phyloP scores from a whole-genome alignment of 1,139 yeast genomes.

The Diutina rugosa region DNA sequence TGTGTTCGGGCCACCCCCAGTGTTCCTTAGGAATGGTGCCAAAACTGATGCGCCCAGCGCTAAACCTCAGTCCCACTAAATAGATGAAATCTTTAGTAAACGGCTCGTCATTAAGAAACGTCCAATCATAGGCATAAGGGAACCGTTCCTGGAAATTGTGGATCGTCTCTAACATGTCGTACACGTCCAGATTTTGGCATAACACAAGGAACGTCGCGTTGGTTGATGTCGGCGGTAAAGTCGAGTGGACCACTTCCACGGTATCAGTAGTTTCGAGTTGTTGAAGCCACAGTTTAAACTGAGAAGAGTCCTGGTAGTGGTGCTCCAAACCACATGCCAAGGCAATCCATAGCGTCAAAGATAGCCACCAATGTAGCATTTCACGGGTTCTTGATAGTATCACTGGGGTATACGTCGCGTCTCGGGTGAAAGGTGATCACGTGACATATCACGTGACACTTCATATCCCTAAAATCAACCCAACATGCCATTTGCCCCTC shows the following conservation, averaged over 20 bases:
- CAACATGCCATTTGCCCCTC: too few relatives aligned
- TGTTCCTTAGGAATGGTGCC: slow-evolving; percentile 51
- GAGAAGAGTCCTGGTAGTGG: neutral
- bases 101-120: slow-evolving; percentile 55
- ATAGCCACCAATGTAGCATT: neutral
- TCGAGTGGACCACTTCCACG: neutral
- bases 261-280: neutral
- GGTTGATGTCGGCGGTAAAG: neutral
- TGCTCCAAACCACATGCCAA: neutral
- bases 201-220: slow-evolving; percentile 63
- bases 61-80: slow-evolving; percentile 31
- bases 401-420: neutral
- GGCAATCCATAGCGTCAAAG: neutral
- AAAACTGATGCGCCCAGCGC: slow-evolving; percentile 45
- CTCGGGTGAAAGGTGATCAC: neutral
- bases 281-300: neutral
- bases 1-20: slow-evolving; percentile 54
- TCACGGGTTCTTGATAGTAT: neutral
- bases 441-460: neutral
- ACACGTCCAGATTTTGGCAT: slow-evolving; percentile 58
- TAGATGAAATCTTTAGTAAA: slow-evolving; percentile 45
- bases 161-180: slow-evolving; percentile 51
- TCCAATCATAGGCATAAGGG: slow-evolving; percentile 65
- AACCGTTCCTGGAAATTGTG: slow-evolving; percentile 62
- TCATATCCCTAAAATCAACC: too few relatives aligned